phyloP scores from a whole-genome alignment of 768 basidiomycete species.

The Pisolithus microcarpus region DNA sequence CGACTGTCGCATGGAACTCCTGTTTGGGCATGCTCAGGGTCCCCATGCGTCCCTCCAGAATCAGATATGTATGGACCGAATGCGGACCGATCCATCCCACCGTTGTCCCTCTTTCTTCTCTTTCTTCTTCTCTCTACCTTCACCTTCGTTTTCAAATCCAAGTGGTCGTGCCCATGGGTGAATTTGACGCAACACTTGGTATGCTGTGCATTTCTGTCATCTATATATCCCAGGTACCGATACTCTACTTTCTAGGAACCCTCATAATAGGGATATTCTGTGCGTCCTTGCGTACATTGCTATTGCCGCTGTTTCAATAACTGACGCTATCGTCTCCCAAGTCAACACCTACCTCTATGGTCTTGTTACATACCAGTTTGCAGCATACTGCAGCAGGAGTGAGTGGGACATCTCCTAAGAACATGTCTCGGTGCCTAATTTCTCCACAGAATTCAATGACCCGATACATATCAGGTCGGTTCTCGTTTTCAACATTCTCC shows the following conservation, averaged over 20 bases:
- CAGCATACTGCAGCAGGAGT: constrained; percentile 27
- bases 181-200: constrained; percentile 4
- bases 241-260: constrained; percentile 8
- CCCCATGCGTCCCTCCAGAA: too few relatives aligned
- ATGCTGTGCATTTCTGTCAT: background rate
- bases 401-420: background rate
- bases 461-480: constrained; percentile 1
- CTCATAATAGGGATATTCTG: constrained; percentile 17
- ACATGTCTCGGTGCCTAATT: background rate
- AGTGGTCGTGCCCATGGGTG: background rate
- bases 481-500: background rate
- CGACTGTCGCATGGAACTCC: too few relatives aligned
- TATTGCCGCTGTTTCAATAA: background rate
- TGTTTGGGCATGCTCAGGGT: too few relatives aligned
- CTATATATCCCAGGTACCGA: background rate
- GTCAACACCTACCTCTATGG: constrained; percentile 32
- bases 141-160: too few relatives aligned
- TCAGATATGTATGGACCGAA: too few relatives aligned
- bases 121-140: too few relatives aligned
- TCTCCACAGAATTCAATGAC: constrained; percentile 12
- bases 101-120: too few relatives aligned
- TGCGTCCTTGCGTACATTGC: constrained; percentile 4
- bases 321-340: background rate
- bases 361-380: constrained; percentile 37
- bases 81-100: too few relatives aligned